These are phyloP conservation scores for Saturnispora kantuleensis DNA, from an alignment of 805 yeast genomes.

Conservation along the genomic window DNA sequence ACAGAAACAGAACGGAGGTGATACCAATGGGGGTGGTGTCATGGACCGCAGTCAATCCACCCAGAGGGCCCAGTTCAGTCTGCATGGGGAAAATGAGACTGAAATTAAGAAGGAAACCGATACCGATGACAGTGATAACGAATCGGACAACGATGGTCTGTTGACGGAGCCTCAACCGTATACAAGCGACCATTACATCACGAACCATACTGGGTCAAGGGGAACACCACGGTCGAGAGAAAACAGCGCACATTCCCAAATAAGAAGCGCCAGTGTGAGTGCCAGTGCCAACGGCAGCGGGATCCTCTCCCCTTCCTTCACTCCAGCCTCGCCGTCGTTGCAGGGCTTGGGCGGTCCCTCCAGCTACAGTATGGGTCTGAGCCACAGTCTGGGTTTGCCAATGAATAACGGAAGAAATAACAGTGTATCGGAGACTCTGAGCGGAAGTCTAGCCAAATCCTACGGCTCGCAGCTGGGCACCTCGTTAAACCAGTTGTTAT, in stretches of 20 bases:
- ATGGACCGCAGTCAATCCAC: neutral
- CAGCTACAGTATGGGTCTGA: slow-evolving; percentile 3
- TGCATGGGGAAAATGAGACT: neutral
- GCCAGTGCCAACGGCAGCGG: neutral
- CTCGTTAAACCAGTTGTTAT: slow-evolving; percentile 24
- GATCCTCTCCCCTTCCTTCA: slow-evolving; percentile 4
- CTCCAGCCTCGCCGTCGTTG: slow-evolving; percentile 7
- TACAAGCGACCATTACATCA: slow-evolving; percentile 2
- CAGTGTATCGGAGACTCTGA: slow-evolving; percentile 3
- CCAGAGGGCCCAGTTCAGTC: neutral
- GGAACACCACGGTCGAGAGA: slow-evolving; percentile 1
- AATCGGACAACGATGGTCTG: neutral
- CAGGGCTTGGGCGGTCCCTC: slow-evolving; percentile 1
- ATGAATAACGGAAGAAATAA: neutral
- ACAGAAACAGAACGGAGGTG: neutral
- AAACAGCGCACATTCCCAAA: neutral
- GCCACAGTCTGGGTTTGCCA: slow-evolving; percentile 2
- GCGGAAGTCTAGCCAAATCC: slow-evolving; percentile 15
- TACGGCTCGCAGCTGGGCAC: slow-evolving; percentile 25
- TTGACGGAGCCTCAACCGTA: slow-evolving; percentile 2
- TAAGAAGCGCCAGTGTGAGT: neutral
- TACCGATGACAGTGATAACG: neutral
- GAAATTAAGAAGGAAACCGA: neutral
- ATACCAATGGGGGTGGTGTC: too few relatives aligned
- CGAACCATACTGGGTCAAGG: neutral